Evolutionary conservation across 352 stramenopile species (phyloP), one percentile per base, ranked within the genome.

Genomic region (Globisporangium middletonii): DNA sequence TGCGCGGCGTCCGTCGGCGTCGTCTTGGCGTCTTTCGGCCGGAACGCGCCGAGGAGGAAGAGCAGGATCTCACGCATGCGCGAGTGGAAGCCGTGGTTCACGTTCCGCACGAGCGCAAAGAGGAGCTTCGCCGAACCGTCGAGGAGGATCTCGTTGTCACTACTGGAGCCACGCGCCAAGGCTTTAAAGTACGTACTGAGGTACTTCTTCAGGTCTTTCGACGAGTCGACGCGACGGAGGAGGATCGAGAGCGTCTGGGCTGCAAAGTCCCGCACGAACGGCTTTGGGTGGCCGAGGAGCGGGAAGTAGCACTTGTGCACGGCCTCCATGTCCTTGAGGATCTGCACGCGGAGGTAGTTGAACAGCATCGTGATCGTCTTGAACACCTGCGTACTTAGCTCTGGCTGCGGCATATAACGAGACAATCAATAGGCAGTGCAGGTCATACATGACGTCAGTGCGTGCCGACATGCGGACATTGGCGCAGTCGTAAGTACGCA

Each of bases 351-450:
- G 50, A 97, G 65, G 70, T 91, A 87, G 58, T 74, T 92, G 63
- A 97, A 97, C 33, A 96, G 73, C 77, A 94, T 92, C 28, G 86
- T 85, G 18, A 97, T 73, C 44, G 89, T 94, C 69, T 95, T 94
- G 65, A 97, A 97, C 57, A 95, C 87, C 52, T 94, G 80, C 6
- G 86, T 93, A 46, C 85, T 97, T 26, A 94, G 62, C 50, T 97
- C 89, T 1, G 89, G 89, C 75, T 91, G 55, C 4, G 37, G 12
- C 27, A 26, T 47, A 55, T 3, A 37, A 4, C 45, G 12, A n/a
- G 2, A 48, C 30, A 26, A 8, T 57, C 23, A n/a, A 35, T 16
- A 48, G 30, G 33, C 16, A 45, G 27, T 9, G 16, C 3, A 42
- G 41, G 30, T n/a, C 8, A 50, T 26, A 53, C 50, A 48, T 35